Conservation (phyloP, 345 rosid species). For the Camelina laxa region DNA sequence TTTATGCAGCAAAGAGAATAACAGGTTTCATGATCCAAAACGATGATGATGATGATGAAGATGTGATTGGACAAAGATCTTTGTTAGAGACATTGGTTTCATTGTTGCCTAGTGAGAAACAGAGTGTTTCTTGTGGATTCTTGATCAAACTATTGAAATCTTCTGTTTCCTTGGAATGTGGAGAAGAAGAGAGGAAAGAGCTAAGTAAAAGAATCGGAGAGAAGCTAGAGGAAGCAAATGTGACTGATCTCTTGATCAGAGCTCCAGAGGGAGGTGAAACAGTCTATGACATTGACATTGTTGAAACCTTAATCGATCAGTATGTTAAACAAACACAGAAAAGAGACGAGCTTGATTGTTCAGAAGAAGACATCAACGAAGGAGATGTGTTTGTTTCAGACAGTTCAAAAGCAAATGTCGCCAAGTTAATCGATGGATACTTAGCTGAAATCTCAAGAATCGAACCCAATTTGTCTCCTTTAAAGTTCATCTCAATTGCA, state of each 20-base stretch:
- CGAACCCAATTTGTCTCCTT: slow-evolving; percentile 56
- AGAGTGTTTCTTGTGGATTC: slow-evolving; percentile 60
- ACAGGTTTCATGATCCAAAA: slow-evolving; percentile 52
- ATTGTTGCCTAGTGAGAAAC: slow-evolving; percentile 60
- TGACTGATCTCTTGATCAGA: slow-evolving; percentile 59
- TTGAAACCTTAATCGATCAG: slow-evolving; percentile 57
- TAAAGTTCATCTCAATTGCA: slow-evolving; percentile 52
- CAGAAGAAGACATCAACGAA: slow-evolving; percentile 35
- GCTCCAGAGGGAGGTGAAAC: slow-evolving; percentile 51
- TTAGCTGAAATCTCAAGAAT: slow-evolving; percentile 61
- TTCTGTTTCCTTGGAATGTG: slow-evolving; percentile 53
- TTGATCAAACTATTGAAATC: slow-evolving; percentile 62
- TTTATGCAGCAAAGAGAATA: slow-evolving; percentile 59
- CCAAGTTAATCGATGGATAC: slow-evolving; percentile 64
- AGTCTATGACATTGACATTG: slow-evolving; percentile 63
- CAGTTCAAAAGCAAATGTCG: slow-evolving; percentile 54
- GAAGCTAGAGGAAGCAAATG: slow-evolving; percentile 66
- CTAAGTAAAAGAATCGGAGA: slow-evolving; percentile 56
- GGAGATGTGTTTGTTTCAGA: slow-evolving; percentile 46
- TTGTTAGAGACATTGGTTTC: slow-evolving; percentile 62
- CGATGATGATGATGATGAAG: slow-evolving; percentile 34
- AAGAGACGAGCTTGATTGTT: slow-evolving; percentile 33
- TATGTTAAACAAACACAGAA: slow-evolving; percentile 45
- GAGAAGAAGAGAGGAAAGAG: slow-evolving; percentile 55
- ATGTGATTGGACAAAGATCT: slow-evolving; percentile 46